These are phyloP conservation scores for Arxiozyma heterogenica DNA, from an alignment of 1,139 yeast genomes.

Conservation along the genomic window DNA sequence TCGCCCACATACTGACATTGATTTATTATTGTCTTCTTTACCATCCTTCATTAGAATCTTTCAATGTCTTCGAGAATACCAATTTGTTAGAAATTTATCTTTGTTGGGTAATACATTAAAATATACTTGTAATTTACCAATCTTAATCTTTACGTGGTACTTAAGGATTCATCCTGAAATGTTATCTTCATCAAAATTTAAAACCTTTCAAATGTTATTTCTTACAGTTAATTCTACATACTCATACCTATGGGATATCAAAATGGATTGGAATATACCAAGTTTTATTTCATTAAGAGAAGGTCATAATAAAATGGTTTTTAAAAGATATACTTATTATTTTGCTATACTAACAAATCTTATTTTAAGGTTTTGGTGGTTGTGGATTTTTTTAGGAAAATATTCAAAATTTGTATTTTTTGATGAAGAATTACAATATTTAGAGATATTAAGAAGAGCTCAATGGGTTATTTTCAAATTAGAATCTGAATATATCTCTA, in stretches of 20 bases:
- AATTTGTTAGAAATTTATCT: slow-evolving; percentile 38
- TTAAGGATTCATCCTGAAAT: slow-evolving; percentile 19
- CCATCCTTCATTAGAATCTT: slow-evolving; percentile 68
- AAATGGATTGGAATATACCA: slow-evolving; percentile 81
- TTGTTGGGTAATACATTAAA: slow-evolving; percentile 68
- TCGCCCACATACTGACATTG: slow-evolving; percentile 18
- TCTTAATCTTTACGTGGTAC: slow-evolving; percentile 35
- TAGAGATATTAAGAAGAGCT: slow-evolving; percentile 78
- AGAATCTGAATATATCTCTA: slow-evolving; percentile 53
- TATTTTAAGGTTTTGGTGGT: slow-evolving; percentile 65
- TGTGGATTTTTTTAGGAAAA: slow-evolving; percentile 40
- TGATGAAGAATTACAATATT: slow-evolving; percentile 52
- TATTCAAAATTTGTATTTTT: slow-evolving; percentile 28
- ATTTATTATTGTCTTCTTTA: slow-evolving; percentile 37
- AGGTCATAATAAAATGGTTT: slow-evolving; percentile 25
- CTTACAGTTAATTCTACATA: slow-evolving; percentile 54
- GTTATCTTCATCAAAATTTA: not conserved
- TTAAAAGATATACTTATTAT: slow-evolving; percentile 37
- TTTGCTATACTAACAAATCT: slow-evolving; percentile 52
- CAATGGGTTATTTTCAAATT: slow-evolving; percentile 80
- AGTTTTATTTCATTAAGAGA: slow-evolving; percentile 34
- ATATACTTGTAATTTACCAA: slow-evolving; percentile 65
- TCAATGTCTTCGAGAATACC: slow-evolving; percentile 71
- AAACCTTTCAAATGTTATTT: slow-evolving; percentile 8
- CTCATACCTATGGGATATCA: slow-evolving; percentile 80